Conservation (phyloP, 2,329 filamentous ascomycete genomes). For the Xylariales sp. region DNA sequence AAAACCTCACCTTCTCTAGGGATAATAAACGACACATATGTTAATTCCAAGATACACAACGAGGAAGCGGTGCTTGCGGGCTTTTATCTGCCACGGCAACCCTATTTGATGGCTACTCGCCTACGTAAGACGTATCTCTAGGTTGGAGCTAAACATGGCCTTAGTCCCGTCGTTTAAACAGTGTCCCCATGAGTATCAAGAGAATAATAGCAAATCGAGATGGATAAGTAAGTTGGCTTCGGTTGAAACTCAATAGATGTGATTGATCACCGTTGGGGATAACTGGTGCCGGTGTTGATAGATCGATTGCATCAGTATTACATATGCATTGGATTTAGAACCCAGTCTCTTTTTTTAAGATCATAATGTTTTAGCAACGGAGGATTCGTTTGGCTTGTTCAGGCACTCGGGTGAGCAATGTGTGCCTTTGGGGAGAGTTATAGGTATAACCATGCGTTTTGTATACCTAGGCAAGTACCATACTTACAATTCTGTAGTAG, state of each 20-base stretch:
- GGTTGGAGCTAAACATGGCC: background rate
- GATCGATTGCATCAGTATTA: constrained; percentile 7
- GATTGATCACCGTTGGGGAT: background rate
- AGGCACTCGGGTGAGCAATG: background rate
- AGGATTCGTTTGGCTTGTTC: background rate
- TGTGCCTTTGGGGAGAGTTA: too few species aligned
- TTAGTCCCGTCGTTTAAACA: background rate
- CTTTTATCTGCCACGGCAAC: background rate
- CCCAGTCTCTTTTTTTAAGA: background rate
- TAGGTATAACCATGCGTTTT: background rate
- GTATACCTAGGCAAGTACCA: background rate
- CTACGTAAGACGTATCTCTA: background rate
- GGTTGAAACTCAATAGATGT: background rate
- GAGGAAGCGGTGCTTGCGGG: background rate
- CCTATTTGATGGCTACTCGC: background rate
- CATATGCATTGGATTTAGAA: constrained; percentile 2
- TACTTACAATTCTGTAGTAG: background rate
- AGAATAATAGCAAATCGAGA: background rate
- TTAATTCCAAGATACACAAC: background rate
- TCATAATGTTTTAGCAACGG: background rate
- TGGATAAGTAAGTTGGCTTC: background rate
- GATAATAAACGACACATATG: background rate
- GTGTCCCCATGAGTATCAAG: too few species aligned
- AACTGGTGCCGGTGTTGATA: background rate
- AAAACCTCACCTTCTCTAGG: background rate